phyloP scores from a whole-genome alignment of 2,329 filamentous ascomycete genomes.

The Penicillium fuscoglaucum region DNA sequence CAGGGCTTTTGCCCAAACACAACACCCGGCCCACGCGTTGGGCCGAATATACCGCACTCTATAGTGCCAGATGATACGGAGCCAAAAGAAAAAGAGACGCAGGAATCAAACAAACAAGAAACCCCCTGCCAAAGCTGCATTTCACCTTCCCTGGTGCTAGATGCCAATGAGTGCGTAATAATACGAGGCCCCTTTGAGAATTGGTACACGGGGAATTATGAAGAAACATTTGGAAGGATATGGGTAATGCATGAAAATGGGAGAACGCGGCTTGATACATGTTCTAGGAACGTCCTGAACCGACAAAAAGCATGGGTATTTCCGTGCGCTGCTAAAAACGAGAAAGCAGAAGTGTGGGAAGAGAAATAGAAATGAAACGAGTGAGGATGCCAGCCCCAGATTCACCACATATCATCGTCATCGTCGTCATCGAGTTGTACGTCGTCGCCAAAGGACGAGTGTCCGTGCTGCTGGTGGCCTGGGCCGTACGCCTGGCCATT shows the following conservation, averaged over 20 bases:
- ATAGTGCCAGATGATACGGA: slow-evolving; percentile 7
- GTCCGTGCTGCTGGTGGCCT: slow-evolving; percentile 42
- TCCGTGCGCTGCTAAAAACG: slow-evolving; percentile 29
- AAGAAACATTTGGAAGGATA: slow-evolving; percentile 1
- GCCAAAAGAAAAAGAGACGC: background rate
- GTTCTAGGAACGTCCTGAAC: slow-evolving; percentile 27
- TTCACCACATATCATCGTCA: slow-evolving; percentile 53
- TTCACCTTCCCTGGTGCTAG: background rate
- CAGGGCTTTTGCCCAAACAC: slow-evolving; percentile 27
- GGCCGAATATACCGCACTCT: slow-evolving; percentile 21
- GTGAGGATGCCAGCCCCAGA: slow-evolving; percentile 22
- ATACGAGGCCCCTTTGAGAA: background rate
- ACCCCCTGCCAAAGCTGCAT: background rate
- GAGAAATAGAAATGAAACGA: slow-evolving; percentile 18
- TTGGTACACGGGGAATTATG: slow-evolving; percentile 1
- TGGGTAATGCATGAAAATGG: slow-evolving; percentile 6
- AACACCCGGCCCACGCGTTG: background rate
- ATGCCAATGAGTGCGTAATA: slow-evolving; percentile 1
- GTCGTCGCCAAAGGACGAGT: slow-evolving; percentile 45
- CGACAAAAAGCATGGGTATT: slow-evolving; percentile 36
- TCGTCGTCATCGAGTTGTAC: slow-evolving; percentile 46
- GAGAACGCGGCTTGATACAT: slow-evolving; percentile 29
- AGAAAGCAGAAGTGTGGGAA: slow-evolving; percentile 25
- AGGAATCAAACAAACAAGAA: background rate
- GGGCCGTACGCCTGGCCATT: slow-evolving; percentile 39